Evolutionary conservation across 345 rosid genomes (phyloP), one percentile per base, ranked within the genome.

Genomic region (Toxicodendron radicans): DNA sequence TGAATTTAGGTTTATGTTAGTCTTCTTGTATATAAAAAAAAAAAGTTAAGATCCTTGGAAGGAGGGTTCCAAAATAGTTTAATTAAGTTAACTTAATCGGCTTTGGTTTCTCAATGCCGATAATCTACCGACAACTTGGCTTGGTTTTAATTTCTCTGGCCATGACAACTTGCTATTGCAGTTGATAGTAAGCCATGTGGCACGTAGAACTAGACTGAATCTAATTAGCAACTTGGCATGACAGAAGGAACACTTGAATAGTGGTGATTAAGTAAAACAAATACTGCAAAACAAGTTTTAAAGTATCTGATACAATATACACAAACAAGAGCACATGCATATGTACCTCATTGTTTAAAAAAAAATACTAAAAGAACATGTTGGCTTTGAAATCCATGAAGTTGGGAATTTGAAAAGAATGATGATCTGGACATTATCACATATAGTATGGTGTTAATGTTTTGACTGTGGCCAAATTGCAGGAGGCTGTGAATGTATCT

Each of bases 401-500:
- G 54, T 13, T 13, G 54, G 54, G 54, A 51, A 16, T 51, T 51
- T 51, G 16, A 14, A 65, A 11, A 2, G 48, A 45, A 43, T n/a
- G 32, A 12, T 65, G 69, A 65, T 65, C 10, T 45, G 46, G 24
- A 56, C 27, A 56, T 56, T 13, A 48, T 13, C 54, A 51, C 12
- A 38, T 38, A 5, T 38, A 38, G 6, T 38, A 6, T 7, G 1
- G 43, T 38, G 43, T 38, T 38, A 38, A 38, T 38, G 43, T 38
- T 7, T 38, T 38, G 1, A 38, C 1, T 38, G 43, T 66, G 27
- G 21, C 43, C 13, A 8, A 58, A 45, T 63, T 75, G 80, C 87
- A 89, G 89, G 97, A 90, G 80, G 90, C 93, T 0, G 95, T 92
- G 88, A 92, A 92, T 65, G 90, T 90, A 66, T 92, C 95, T 0